Conservation (phyloP, 768 basidiomycete species). For the Royoungia palumana region DNA sequence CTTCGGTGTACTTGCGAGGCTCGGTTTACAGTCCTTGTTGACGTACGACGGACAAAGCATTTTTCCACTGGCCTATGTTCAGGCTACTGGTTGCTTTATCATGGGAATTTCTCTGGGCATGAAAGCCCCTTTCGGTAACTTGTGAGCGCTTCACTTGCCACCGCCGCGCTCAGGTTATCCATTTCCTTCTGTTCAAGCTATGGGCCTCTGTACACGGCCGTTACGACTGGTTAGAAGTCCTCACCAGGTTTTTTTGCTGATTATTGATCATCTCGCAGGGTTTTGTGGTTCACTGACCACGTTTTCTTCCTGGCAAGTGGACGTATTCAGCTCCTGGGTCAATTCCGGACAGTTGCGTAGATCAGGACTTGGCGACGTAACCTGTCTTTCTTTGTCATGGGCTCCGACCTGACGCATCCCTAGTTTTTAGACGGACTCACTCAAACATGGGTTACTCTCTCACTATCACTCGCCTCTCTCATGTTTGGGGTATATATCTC, state of each 20-base stretch:
- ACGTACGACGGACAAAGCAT: slow-evolving; percentile 73
- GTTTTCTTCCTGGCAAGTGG: slow-evolving; percentile 93
- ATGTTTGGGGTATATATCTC: slow-evolving; percentile 69
- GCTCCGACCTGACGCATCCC: slow-evolving; percentile 1
- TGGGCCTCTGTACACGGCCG: slow-evolving; percentile 80
- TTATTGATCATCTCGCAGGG: slow-evolving; percentile 40
- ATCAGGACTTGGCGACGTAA: slow-evolving; percentile 68
- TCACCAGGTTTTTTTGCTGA: background rate
- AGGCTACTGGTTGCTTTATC: slow-evolving; percentile 83
- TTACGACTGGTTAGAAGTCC: slow-evolving; percentile 68
- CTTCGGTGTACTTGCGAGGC: slow-evolving; percentile 76
- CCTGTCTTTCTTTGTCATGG: slow-evolving; percentile 24
- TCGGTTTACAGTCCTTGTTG: slow-evolving; percentile 73
- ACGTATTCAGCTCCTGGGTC: slow-evolving; percentile 82
- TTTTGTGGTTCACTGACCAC: slow-evolving; percentile 97
- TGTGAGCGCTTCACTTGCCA: slow-evolving; percentile 48
- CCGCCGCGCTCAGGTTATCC: slow-evolving; percentile 7
- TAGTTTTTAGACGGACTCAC: slow-evolving; percentile 88
- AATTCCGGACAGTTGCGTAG: slow-evolving; percentile 57
- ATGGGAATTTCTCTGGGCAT: slow-evolving; percentile 80
- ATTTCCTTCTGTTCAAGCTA: slow-evolving; percentile 49
- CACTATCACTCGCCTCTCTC: slow-evolving; percentile 72
- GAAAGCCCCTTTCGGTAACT: slow-evolving; percentile 68
- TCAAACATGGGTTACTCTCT: slow-evolving; percentile 75
- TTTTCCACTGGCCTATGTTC: slow-evolving; percentile 81